Evolutionary conservation across 1,139 yeast genomes (phyloP), one percentile per base, ranked within the genome.

Genomic region (Pichia cactophila): DNA sequence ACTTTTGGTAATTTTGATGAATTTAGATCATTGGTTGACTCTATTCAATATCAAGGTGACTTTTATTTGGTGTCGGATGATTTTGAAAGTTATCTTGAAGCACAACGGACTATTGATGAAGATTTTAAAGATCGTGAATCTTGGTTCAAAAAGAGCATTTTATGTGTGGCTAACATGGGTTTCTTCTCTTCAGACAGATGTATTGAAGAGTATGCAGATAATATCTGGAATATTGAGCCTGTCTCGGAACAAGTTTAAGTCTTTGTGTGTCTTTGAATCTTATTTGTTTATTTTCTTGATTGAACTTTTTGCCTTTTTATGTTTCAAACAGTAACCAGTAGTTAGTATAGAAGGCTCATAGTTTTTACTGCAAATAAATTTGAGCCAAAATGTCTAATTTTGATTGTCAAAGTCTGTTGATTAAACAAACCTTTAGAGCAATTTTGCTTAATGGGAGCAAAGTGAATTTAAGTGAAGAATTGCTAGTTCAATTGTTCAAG

Each of bases 221-320:
- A 83, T 56, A 88, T 89, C 62, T 90, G 97, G 97, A 85, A 88
- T 63, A 79, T 88, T 56, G 95, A 87, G 69, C 92, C 95, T 16
- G 67, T 79, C 51, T 65, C 53, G 50, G 67, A 66, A 48, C 64
- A 61, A 51, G 63, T 59, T 37, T 37, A 12, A 4, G 12, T 7
- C 7, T 37, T 9, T 20, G 10, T 8, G 17, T 12, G 12, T 23
- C 16, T 17, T 1, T 16, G 26, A n/a, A 35, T n/a, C 23, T n/a
- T 35, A n/a, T 17, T 17, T 17, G 20, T 17, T 17, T 17, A 17
- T 17, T 17, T 17, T 17, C 20, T 17, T 17, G 2, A 16, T 35
- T 17, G 38, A 14, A 33, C 12, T 33, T 33, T 33, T 14, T 33
- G 12, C 7, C 16, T 14, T 10, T 12, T 33, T 33, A 33, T 28